Evolutionary conservation across 192 early-diverging fungal species (phyloP).

Genomic region (Podila clonocystis): DNA sequence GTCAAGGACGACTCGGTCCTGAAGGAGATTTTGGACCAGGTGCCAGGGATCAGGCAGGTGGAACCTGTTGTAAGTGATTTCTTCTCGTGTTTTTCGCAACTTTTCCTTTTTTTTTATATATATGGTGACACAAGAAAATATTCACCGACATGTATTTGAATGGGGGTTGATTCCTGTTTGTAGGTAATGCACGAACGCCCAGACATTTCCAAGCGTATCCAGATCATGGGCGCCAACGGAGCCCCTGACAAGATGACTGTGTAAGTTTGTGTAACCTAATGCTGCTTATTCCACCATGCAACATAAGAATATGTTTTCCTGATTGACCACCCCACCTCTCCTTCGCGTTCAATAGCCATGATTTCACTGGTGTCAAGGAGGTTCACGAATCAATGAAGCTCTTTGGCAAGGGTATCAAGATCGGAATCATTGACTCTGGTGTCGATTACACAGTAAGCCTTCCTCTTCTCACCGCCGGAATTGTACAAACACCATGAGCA

Average conservation of each 20-base stretch:
- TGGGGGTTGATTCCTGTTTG: not conserved
- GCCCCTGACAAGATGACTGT: slow-evolving; percentile 1
- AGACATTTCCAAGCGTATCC: not conserved
- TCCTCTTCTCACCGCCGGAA: no score
- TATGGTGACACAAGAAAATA: not conserved
- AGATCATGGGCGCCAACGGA: not conserved
- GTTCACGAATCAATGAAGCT: slow-evolving; percentile 48
- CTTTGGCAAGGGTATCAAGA: slow-evolving; percentile 51
- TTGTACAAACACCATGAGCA: no score
- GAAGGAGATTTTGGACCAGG: slow-evolving; percentile 22
- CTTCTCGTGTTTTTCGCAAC: not conserved
- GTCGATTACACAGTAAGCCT: slow-evolving; percentile 42
- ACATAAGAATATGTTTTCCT: no score
- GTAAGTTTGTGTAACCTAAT: slow-evolving; percentile 6
- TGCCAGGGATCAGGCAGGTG: slow-evolving; percentile 33
- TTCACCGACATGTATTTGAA: not conserved
- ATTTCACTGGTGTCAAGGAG: slow-evolving; percentile 52
- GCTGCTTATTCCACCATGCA: no score
- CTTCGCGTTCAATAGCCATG: slow-evolving; percentile 25
- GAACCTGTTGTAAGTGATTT: slow-evolving; percentile 34
- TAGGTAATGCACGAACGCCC: slow-evolving; percentile 47
- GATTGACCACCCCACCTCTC: no score
- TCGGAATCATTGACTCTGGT: slow-evolving; percentile 75
- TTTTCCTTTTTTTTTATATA: not conserved
- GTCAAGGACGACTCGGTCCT: slow-evolving; percentile 20